Evolutionary conservation across 306 rosid species (phyloP).

Genomic region (Cicer arietinum): DNA sequence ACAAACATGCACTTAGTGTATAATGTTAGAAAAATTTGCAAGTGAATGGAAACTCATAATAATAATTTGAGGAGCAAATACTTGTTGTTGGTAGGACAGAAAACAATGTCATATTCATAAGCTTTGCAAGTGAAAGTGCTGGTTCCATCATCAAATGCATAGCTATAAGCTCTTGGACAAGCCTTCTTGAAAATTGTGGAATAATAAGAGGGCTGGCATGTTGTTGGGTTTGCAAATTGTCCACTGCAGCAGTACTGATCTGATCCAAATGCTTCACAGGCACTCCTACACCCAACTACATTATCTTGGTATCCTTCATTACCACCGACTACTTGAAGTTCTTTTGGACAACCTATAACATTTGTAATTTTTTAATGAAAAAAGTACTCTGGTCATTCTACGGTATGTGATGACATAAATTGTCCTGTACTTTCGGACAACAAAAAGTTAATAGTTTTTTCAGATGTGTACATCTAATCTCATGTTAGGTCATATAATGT

Average conservation of each 20-base stretch:
- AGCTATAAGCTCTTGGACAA: conserved; percentile 93
- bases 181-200: conserved; percentile 84
- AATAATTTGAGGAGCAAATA: conserved; percentile 14
- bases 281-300: conserved; percentile 85
- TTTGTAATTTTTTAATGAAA: not conserved
- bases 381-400: not conserved
- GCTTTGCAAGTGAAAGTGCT: conserved; percentile 96
- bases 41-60: not conserved
- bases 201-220: conserved; percentile 77
- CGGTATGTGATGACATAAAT: not conserved
- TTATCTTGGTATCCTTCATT: conserved; percentile 54
- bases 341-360: conserved; percentile 84
- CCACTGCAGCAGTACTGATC: conserved; percentile 92
- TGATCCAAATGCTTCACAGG: conserved; percentile 84
- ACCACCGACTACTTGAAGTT: conserved; percentile 81
- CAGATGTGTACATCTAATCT: too few relatives aligned
- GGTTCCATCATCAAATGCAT: conserved; percentile 87
- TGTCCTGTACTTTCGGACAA: too few relatives aligned
- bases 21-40: not conserved
- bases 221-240: conserved; percentile 77
- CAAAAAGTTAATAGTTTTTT: too few relatives aligned
- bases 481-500: too few relatives aligned
- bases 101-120: conserved; percentile 67
- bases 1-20: too few relatives aligned
- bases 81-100: conserved; percentile 69